Conservation (phyloP, 768 basidiomycete genomes). For the Hericium coralloides region DNA sequence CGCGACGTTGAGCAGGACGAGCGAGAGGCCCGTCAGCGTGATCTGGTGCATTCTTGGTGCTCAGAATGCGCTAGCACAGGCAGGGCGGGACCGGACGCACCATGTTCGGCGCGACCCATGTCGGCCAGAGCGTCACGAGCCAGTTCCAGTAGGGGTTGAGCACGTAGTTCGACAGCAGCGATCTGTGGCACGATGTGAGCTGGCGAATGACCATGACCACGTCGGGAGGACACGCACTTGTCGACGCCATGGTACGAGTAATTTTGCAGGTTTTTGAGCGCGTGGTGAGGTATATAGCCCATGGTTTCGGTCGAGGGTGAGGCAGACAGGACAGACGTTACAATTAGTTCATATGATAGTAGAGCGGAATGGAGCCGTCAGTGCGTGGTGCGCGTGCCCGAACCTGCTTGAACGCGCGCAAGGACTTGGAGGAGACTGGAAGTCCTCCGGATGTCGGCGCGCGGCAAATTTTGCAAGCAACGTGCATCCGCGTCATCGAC, state of each 20-base stretch:
- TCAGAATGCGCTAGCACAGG: background rate
- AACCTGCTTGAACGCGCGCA: too few species aligned
- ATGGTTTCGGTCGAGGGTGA: slow-evolving; percentile 23
- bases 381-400: too few species aligned
- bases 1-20: slow-evolving; percentile 77
- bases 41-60: slow-evolving; percentile 44
- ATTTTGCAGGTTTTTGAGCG: slow-evolving; percentile 66
- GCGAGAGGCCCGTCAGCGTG: slow-evolving; percentile 73
- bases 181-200: slow-evolving; percentile 33
- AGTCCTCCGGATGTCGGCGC: too few species aligned
- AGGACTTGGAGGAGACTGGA: too few species aligned
- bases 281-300: slow-evolving; percentile 56
- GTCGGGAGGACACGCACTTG: slow-evolving; percentile 41
- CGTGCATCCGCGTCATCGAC: too few species aligned
- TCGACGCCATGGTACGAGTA: slow-evolving; percentile 80
- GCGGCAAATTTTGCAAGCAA: too few species aligned
- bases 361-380: background rate
- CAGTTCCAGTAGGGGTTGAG: slow-evolving; percentile 86
- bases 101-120: slow-evolving; percentile 79
- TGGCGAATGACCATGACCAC: background rate
- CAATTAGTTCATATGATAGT: background rate
- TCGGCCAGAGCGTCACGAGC: slow-evolving; percentile 85
- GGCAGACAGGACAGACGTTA: background rate
- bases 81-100: slow-evolving; percentile 34
- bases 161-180: slow-evolving; percentile 64